These are phyloP conservation scores for Tylopilus sp. DNA, from an alignment of 768 basidiomycete genomes.

Conservation along the genomic window DNA sequence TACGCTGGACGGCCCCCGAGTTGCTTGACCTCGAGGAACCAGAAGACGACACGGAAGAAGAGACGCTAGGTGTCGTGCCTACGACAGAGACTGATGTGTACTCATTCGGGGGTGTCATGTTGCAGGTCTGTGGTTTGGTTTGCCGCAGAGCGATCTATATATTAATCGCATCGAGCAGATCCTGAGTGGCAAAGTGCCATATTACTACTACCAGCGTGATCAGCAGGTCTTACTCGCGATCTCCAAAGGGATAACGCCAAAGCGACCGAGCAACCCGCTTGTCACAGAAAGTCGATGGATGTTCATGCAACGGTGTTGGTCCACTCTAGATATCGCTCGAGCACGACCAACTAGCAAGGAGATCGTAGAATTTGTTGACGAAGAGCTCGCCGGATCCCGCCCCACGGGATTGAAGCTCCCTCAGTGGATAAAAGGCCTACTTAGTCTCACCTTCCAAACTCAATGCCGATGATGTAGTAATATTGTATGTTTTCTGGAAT, in stretches of 20 bases:
- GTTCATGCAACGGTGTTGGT: slow-evolving; percentile 18
- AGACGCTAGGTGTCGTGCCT: not conserved
- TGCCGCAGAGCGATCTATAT: not conserved
- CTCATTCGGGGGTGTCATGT: slow-evolving; percentile 18
- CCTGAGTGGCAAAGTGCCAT: slow-evolving; percentile 14
- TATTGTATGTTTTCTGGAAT: slow-evolving; percentile 13
- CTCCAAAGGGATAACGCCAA: not conserved
- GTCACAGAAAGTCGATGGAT: slow-evolving; percentile 7
- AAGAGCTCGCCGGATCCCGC: too few species aligned
- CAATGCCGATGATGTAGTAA: slow-evolving; percentile 11
- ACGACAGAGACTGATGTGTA: slow-evolving; percentile 12
- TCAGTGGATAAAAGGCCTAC: not conserved
- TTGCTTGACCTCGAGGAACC: not conserved
- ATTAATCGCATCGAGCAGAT: not conserved
- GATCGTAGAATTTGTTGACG: not conserved
- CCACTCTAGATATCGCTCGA: slow-evolving; percentile 18
- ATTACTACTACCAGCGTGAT: slow-evolving; percentile 10
- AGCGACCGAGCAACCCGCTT: not conserved
- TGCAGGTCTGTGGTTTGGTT: slow-evolving; percentile 9
- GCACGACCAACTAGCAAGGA: not conserved
- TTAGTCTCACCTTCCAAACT: not conserved
- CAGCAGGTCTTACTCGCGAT: slow-evolving; percentile 10
- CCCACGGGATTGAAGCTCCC: too few species aligned
- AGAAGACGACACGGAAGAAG: not conserved
- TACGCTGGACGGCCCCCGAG: slow-evolving; percentile 3